phyloP scores from a whole-genome alignment of 305 asterid species.

The Solanum hybrid region DNA sequence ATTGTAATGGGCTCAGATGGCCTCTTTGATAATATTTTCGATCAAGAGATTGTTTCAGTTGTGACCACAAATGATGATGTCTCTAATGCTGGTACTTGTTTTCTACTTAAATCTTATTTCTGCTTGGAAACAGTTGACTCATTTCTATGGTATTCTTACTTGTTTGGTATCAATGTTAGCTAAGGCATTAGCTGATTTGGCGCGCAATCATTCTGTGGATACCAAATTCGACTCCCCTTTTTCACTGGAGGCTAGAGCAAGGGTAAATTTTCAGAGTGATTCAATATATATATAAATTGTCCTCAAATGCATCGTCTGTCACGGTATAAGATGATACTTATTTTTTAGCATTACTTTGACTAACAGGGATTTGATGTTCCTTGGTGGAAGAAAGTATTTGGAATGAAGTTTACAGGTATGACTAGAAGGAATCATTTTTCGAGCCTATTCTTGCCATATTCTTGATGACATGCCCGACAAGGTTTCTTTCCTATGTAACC shows the following conservation, averaged over 20 bases:
- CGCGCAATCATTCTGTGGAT: conserved; percentile 59
- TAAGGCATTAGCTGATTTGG: conserved; percentile 69
- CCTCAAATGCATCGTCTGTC: background rate
- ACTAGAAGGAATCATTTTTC: background rate
- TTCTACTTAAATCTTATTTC: background rate
- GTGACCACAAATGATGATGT: conserved; percentile 28
- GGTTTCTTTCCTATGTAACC: background rate
- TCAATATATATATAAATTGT: background rate
- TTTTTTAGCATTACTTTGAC: background rate
- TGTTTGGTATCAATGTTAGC: conserved; percentile 40
- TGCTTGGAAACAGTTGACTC: background rate
- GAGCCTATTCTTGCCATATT: background rate
- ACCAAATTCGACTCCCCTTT: conserved; percentile 67
- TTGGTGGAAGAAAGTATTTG: conserved; percentile 75
- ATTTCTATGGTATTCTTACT: conserved; percentile 5
- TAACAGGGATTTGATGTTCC: conserved; percentile 75
- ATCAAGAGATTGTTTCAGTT: conserved; percentile 48
- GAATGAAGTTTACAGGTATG: conserved; percentile 76
- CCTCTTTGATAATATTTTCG: conserved; percentile 69
- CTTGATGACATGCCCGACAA: background rate
- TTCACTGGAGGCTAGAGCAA: conserved; percentile 70
- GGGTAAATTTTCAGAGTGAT: conserved; percentile 21
- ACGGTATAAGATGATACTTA: background rate
- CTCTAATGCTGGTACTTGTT: conserved; percentile 49
- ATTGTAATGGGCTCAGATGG: conserved; percentile 83